Percentiles rank a stretch among this genome's conserved stretches.
Conservation (phyloP, 2,329 filamentous ascomycete species). For the Cytospora leucostoma region DNA sequence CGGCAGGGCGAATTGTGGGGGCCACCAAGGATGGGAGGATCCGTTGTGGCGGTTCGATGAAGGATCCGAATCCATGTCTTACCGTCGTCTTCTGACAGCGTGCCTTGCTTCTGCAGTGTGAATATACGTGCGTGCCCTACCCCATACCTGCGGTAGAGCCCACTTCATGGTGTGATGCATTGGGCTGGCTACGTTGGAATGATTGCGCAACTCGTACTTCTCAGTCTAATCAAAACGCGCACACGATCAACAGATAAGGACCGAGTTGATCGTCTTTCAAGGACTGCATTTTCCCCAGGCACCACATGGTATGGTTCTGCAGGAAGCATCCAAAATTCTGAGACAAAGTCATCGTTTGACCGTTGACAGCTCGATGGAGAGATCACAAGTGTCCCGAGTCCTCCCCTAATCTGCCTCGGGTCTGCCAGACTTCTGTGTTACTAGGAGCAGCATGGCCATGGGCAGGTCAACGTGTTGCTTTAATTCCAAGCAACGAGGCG, state of each 20-base stretch:
- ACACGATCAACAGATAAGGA: not conserved
- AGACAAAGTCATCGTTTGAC: not conserved
- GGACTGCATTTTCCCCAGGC: not conserved
- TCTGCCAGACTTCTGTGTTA: not conserved
- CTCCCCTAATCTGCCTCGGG: not conserved
- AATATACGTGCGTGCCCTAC: conserved; percentile 6
- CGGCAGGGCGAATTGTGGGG: conserved; percentile 16
- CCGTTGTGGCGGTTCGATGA: conserved; percentile 20
- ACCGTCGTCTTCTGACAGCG: conserved; percentile 13
- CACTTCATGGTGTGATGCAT: not conserved
- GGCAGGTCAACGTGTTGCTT: not conserved
- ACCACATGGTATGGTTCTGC: not conserved
- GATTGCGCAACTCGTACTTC: not conserved
- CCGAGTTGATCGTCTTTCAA: not conserved
- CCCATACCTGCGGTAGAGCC: not conserved
- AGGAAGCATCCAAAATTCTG: not conserved
- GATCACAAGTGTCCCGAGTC: not conserved
- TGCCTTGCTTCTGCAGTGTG: not conserved
- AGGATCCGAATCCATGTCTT: conserved; percentile 18
- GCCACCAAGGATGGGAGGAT: conserved; percentile 12
- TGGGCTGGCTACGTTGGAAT: not conserved
- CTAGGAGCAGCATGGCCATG: not conserved
- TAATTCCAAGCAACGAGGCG: not conserved
- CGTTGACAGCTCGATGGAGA: not conserved
- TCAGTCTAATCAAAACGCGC: not conserved